Base-by-base conservation (phyloP, 768 basidiomycete species). In the Boletellus emodensis region DNA sequence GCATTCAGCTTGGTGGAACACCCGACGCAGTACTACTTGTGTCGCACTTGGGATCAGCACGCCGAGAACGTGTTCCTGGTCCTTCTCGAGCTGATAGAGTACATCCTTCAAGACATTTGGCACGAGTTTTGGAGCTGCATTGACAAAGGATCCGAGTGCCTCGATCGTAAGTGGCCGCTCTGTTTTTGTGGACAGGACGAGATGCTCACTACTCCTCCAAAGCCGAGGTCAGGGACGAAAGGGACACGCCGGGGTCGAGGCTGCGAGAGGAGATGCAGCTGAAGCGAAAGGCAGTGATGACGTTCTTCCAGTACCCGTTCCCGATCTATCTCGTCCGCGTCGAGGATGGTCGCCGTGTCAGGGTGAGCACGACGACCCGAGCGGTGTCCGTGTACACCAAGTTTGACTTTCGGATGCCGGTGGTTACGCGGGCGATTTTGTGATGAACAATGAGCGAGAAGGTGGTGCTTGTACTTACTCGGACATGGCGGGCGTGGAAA, bases 1-100 rank as follows among this genome's bases (percentile, higher is more conserved):
- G 11, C 17, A 0, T 6, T 44, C 1, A 7, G 37, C 30, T 34
- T 62, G 42, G 1, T 22, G 43, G 8, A 24, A 4, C 10, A 38
- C 10, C 48, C 60, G 33, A 51, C 10, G 13, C 44, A 55, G 9
- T 60, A 57, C 40, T 58, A 54, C 40, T 20, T 64, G 9, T 65
- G 63, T 26, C 58, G 62, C n/a, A 34, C 44, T 3, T 65, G 63
- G 63, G 46, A 52, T 30, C 53, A 43, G 46, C 39, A 45, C 17
- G 40, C 61, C 3, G 39, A 42, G 0, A 58, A 48, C 15, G 52
- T 55, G 41, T 57, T 63, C 20, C 46, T 49, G 4, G 52, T 63
- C 20, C 35, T 63, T 2, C 20, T 51, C 17, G 58, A 58, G 10
- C n/a, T 63, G n/a, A 36, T 60, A 10, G 32, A 51, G n/a, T 60